Conservation (phyloP, 2,329 filamentous ascomycete genomes). For the Intubia oerlemansii region DNA sequence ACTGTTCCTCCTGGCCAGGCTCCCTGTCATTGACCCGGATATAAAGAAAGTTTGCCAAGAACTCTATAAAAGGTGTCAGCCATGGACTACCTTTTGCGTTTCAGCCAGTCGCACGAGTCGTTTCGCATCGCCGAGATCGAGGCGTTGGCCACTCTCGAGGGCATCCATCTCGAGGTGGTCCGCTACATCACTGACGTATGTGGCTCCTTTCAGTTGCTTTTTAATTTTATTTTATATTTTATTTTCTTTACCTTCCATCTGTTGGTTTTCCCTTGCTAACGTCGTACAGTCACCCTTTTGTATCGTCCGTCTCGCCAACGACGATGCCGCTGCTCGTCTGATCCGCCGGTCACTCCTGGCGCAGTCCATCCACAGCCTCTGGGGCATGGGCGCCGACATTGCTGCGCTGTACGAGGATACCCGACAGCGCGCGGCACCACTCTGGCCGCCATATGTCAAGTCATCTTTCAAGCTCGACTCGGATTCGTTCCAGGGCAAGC, state of each 20-base stretch:
- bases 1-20: too few relatives aligned
- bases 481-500: slow-evolving; percentile 62
- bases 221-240: neutral
- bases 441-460: slow-evolving; percentile 44
- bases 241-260: too few relatives aligned
- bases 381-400: slow-evolving; percentile 53
- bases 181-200: slow-evolving; percentile 53
- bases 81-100: slow-evolving; percentile 72
- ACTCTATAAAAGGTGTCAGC: neutral
- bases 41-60: too few relatives aligned
- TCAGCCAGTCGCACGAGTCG: slow-evolving; percentile 76
- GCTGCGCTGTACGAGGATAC: slow-evolving; percentile 40
- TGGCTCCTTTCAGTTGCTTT: slow-evolving; percentile 13
- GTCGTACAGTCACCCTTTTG: slow-evolving; percentile 61
- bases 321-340: slow-evolving; percentile 41
- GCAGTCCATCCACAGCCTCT: slow-evolving; percentile 73
- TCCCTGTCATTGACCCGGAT: too few relatives aligned
- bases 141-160: slow-evolving; percentile 50
- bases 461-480: slow-evolving; percentile 66
- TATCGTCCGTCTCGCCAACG: slow-evolving; percentile 46
- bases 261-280: neutral
- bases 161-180: slow-evolving; percentile 49
- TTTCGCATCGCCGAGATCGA: slow-evolving; percentile 74
- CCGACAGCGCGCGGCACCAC: slow-evolving; percentile 29
- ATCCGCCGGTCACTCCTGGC: slow-evolving; percentile 60